Percentiles rank a stretch among this genome's conserved stretches.
phyloP scores from a whole-genome alignment of 2,329 filamentous ascomycete species.

The Hypoxylon sp. region DNA sequence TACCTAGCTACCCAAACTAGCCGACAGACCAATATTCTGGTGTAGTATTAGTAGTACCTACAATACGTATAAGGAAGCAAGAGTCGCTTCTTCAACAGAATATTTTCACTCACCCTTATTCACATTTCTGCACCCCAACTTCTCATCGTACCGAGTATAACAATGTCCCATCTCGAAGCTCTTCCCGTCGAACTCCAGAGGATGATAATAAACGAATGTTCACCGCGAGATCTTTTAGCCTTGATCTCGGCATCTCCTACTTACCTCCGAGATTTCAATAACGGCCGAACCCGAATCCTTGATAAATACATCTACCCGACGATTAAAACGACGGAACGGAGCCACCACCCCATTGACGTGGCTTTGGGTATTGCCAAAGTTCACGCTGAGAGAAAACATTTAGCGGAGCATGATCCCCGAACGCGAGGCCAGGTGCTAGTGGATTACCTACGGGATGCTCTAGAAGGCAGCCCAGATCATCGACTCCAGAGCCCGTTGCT shows the following conservation, averaged over 20 bases:
- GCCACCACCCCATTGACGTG: neutral
- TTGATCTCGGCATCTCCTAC: neutral
- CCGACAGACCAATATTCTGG: neutral
- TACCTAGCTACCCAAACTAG: neutral
- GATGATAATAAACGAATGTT: neutral
- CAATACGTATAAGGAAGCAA: neutral
- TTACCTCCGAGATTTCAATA: neutral
- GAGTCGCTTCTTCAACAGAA: neutral
- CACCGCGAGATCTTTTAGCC: neutral
- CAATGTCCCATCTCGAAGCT: neutral
- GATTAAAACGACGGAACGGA: neutral
- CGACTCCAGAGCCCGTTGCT: neutral
- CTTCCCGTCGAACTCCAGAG: neutral
- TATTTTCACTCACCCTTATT: neutral
- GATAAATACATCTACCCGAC: neutral
- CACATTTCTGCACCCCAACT: neutral
- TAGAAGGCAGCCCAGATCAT: neutral
- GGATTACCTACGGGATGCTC: neutral
- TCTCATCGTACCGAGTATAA: neutral
- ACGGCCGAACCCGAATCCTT: neutral
- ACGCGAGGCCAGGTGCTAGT: neutral
- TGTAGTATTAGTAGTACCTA: neutral
- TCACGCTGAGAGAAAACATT: neutral
- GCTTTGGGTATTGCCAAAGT: neutral
- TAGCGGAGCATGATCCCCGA: neutral